Percentiles rank a stretch among this genome's conserved stretches.
These are phyloP conservation scores for Ottelia alismoides DNA, from an alignment of 106 monocot species.

Conservation along the genomic window DNA sequence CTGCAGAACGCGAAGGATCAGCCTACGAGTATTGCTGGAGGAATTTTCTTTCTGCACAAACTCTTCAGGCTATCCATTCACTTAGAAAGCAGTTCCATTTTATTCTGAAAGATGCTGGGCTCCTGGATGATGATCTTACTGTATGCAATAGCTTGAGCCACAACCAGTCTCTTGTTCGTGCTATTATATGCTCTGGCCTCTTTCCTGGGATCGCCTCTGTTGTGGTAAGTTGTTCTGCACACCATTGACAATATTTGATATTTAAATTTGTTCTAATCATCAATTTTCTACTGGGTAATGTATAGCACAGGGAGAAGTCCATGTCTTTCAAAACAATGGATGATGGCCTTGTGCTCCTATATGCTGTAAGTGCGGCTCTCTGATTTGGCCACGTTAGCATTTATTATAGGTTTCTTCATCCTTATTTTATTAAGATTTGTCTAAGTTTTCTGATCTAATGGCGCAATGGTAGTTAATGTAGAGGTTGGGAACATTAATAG, in stretches of 20 bases:
- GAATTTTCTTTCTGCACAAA: constrained; percentile 94
- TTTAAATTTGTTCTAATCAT: background rate
- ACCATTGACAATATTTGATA: background rate
- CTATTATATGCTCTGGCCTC: constrained; percentile 90
- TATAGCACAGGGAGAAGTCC: constrained; percentile 92
- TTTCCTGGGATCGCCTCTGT: constrained; percentile 96
- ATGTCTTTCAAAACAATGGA: constrained; percentile 99
- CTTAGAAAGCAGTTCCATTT: constrained; percentile 85
- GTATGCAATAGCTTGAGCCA: constrained; percentile 75
- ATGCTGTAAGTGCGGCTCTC: constrained; percentile 78
- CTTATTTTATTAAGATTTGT: too few species aligned
- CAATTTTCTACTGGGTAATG: too few species aligned
- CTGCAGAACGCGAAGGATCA: constrained; percentile 96
- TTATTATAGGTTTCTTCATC: too few species aligned
- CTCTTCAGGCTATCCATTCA: constrained; percentile 95
- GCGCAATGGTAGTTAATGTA: too few species aligned
- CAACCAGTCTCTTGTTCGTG: constrained; percentile 93
- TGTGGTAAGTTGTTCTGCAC: constrained; percentile 38
- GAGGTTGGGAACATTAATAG: too few species aligned
- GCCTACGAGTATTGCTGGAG: constrained; percentile 97
- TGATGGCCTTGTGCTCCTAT: constrained; percentile 94
- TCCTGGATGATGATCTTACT: constrained; percentile 46
- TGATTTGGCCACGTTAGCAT: too few species aligned
- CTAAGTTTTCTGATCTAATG: too few species aligned
- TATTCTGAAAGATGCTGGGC: constrained; percentile 79